phyloP scores from a whole-genome alignment of 116 monocot genomes.

The Iris pallida region DNA sequence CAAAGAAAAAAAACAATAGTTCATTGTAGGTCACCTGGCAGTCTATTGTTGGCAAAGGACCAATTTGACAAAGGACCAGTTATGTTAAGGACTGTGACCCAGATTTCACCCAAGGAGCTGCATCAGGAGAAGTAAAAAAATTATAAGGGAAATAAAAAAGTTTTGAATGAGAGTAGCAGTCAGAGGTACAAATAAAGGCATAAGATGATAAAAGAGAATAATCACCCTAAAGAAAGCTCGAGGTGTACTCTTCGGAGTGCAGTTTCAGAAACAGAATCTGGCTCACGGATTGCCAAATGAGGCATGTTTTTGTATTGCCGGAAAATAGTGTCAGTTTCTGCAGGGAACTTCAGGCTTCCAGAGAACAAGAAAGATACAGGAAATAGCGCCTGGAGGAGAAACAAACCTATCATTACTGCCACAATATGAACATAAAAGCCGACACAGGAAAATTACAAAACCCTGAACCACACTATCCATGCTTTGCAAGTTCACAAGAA shows the following conservation, averaged over 20 bases:
- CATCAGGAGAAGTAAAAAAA: conserved; percentile 5
- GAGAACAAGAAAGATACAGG: conserved; percentile 79
- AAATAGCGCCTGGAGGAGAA: conserved; percentile 56
- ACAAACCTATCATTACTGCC: background rate
- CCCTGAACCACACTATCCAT: too few relatives aligned
- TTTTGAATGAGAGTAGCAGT: background rate
- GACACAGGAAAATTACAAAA: background rate
- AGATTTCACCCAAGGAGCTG: conserved; percentile 79
- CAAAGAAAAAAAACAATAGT: conserved; percentile 5
- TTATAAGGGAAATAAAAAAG: conserved; percentile 2
- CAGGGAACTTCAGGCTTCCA: conserved; percentile 73
- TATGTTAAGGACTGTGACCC: conserved; percentile 81
- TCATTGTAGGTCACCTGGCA: conserved; percentile 53
- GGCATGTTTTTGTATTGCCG: conserved; percentile 55
- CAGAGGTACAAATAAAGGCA: background rate
- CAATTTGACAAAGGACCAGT: conserved; percentile 91
- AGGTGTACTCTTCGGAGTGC: conserved; percentile 58
- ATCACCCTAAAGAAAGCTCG: conserved; percentile 73
- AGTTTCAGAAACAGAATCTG: conserved; percentile 13
- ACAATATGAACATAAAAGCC: background rate
- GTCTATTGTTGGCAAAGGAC: conserved; percentile 77
- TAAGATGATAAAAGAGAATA: background rate
- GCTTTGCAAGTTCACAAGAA: too few relatives aligned
- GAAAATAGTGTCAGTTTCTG: conserved; percentile 40
- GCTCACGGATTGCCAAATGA: conserved; percentile 30